Base-by-base conservation (phyloP, 2,329 filamentous ascomycete species). In the Phaeophleospora eucalypticola region DNA sequence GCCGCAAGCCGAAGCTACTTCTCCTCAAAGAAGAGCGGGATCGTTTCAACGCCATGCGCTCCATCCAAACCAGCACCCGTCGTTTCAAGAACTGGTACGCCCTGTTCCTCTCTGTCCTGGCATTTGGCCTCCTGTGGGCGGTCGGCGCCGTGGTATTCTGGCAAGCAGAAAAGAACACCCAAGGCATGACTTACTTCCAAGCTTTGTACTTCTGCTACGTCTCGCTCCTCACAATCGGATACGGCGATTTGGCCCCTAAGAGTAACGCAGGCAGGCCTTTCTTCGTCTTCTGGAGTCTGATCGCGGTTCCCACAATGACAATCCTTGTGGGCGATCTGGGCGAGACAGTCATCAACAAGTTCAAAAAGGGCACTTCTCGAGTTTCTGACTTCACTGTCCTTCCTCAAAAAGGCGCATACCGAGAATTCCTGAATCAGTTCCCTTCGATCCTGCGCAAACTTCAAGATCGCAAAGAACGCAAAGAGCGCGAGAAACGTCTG, bases 231-330 rank as follows among this genome's bases (percentile, higher is more conserved):
- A 95, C 90, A 0, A 87, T 95, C 32, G 90, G 90, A 1, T 95
- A 95, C 58, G 90, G 90, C 3, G 89, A 95, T 55, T 67, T 84
- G 4, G 81, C 83, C 1, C 89, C 89, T 0, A 73, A 82, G n/a
- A 87, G 84, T 2, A 90, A 89, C 53, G 78, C 83, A 0, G 88
- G 87, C 1, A 83, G 87, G 45, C 81, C 87, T 0, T 95, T 95
- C 65, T 96, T 95, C 59, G 87, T 96, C n/a, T 83, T 95, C 46
- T 96, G 90, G 90, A 87, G 84, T 12, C 66, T 96, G 1, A 77
- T 95, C 19, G 89, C 89, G 0, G 76, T 95, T 2, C 90, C 90
- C 0, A 90, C 87, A 2, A 90, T 90, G 78, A 95, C 90, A 0
- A 83, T 95, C 15, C 77, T 96, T 10, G 86, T 94, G 53, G 85